phyloP scores from a whole-genome alignment of 768 basidiomycete species.

The Megacollybia marginata region DNA sequence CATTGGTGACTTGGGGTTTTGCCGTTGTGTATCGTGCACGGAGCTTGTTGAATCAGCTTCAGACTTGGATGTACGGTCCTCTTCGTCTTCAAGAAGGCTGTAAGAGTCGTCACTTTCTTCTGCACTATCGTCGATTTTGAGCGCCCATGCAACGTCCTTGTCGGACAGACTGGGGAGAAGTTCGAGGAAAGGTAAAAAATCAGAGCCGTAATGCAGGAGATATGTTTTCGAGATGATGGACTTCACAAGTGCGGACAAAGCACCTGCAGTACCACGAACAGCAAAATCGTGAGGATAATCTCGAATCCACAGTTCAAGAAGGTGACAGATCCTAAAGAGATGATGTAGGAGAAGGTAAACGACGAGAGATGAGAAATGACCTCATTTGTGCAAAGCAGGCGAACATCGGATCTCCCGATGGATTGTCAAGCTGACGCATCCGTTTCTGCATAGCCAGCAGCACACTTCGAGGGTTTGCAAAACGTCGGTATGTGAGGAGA shows the following conservation, averaged over 20 bases:
- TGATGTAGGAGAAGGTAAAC: constrained; percentile 1
- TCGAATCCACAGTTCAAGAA: constrained; percentile 72
- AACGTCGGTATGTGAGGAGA: constrained; percentile 77
- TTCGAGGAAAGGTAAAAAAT: constrained; percentile 76
- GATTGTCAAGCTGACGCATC: constrained; percentile 68
- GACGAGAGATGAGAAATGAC: constrained; percentile 28
- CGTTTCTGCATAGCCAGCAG: constrained; percentile 86
- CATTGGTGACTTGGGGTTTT: constrained; percentile 8
- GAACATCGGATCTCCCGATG: constrained; percentile 75
- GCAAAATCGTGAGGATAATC: constrained; percentile 77
- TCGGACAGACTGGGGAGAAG: constrained; percentile 56
- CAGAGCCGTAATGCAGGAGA: constrained; percentile 78
- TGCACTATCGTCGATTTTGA: constrained; percentile 50
- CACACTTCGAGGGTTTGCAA: constrained; percentile 70
- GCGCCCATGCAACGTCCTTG: constrained; percentile 67
- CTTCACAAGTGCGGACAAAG: constrained; percentile 68
- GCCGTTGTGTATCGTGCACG: constrained; percentile 13
- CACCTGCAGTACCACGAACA: constrained; percentile 64
- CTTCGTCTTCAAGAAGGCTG: constrained; percentile 48
- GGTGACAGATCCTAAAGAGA: constrained; percentile 60
- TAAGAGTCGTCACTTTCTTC: constrained; percentile 61
- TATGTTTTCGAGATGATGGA: constrained; percentile 76
- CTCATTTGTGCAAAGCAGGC: constrained; percentile 86
- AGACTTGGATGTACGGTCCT: constrained; percentile 19
- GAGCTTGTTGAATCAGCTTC: constrained; percentile 2